A percentile compares a stretch with the other conserved stretches of the same genome.
Evolutionary conservation across 2,329 filamentous ascomycete species (phyloP).

Genomic region (Ophiostoma pallidulum): DNA sequence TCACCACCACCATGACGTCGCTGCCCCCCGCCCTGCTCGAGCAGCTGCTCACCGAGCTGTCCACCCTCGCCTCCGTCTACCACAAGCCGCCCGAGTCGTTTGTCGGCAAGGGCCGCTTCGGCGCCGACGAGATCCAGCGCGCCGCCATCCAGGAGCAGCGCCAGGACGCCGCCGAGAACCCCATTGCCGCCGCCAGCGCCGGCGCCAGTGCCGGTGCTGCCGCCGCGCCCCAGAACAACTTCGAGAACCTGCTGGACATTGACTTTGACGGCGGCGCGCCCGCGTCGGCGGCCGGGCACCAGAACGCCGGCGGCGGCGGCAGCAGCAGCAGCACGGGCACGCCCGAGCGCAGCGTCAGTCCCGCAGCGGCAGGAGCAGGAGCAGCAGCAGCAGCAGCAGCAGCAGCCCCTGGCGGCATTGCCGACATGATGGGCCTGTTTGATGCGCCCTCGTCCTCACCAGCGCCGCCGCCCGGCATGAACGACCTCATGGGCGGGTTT

Average conservation of each 20-base stretch:
- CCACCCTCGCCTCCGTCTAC: conserved; percentile 92
- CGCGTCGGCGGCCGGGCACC: conserved; percentile 77
- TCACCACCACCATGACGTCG: conserved; percentile 86
- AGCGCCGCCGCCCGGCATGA: conserved; percentile 47
- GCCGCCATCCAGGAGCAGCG: conserved; percentile 95
- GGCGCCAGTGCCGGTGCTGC: conserved; percentile 56
- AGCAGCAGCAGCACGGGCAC: conserved; percentile 48
- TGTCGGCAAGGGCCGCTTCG: conserved; percentile 87
- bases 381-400: no score
- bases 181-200: conserved; percentile 76
- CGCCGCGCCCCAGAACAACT: conserved; percentile 55
- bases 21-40: conserved; percentile 77
- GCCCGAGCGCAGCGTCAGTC: conserved; percentile 59
- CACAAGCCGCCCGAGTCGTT: conserved; percentile 99
- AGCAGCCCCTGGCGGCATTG: conserved; percentile 42
- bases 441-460: conserved; percentile 44
- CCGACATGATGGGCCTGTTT: conserved; percentile 61
- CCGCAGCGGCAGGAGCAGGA: conserved; percentile 26
- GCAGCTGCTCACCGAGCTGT: conserved; percentile 82
- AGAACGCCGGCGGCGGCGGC: no score
- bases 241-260: conserved; percentile 82
- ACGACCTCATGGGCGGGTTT: conserved; percentile 86
- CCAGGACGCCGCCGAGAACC: conserved; percentile 86
- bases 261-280: conserved; percentile 71
- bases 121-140: conserved; percentile 86